Evolutionary conservation across 257 asterid genomes (phyloP), one percentile per base, ranked within the genome.

Genomic region (Jaltomata sinuosa): DNA sequence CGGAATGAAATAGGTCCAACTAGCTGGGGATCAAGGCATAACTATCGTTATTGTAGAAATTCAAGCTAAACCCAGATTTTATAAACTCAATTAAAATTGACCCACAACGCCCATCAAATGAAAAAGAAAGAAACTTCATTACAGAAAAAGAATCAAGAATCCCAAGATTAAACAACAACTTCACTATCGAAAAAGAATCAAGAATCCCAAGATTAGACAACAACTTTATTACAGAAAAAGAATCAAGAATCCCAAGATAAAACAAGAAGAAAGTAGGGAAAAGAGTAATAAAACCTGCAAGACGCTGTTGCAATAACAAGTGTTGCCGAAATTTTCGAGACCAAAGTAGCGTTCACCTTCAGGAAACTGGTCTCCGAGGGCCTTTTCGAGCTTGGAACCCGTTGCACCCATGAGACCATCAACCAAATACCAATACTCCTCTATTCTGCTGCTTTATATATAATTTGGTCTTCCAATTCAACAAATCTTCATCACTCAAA

Each of bases 301-400:
- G 25, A 93, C 95, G 91, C 94, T 90, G 87, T 93, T 91, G 88
- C 95, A 91, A 57, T 93, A 93, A 80, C 97, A 91, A 72, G 95
- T 93, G 79, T 93, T 93, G 50, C 97, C 97, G 84, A 91, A 93
- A 88, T 93, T 93, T 89, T 93, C 95, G 83, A 93, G 88, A 27
- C 97, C 95, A 62, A 93, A 93, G 83, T 93, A 93, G 18, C 97
- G 87, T 74, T 93, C 97, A 49, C 97, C 97, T 82, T 93, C 97
- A 25, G 97, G 97, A 34, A 93, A 93, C 34, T 91, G 95, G 85
- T 93, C 97, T 40, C 95, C 95, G 78, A 93, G 83, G 54, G 97
- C 95, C 85, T 93, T 93, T 87, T 93, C 97, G 47, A 93, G 89
- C 88, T 88, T 91, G 49, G 97, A 93, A 85, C 97, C 94, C 82